Evolutionary conservation across 1,284 basidiomycete genomes (phyloP).

Genomic region (Irpex rosettiformis): DNA sequence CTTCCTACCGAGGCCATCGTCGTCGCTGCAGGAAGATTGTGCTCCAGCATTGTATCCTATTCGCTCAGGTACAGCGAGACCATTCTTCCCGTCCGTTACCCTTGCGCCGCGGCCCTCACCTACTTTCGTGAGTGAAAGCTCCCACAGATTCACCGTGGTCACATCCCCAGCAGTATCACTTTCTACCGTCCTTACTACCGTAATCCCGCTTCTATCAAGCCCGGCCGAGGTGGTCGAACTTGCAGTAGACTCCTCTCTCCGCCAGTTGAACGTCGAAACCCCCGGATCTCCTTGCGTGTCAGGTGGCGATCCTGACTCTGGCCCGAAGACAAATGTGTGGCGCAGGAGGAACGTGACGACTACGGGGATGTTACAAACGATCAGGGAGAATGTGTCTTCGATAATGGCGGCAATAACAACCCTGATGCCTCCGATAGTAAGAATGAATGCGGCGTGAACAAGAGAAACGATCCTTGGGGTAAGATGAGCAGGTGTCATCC

Average conservation of each 20-base stretch:
- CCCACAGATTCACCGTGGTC: constrained; percentile 13
- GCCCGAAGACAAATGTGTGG: neutral
- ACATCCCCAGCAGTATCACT: constrained; percentile 9
- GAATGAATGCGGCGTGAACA: constrained; percentile 36
- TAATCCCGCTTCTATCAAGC: neutral
- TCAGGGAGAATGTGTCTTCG: constrained; percentile 37
- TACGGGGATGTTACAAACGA: constrained; percentile 40
- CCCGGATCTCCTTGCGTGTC: neutral
- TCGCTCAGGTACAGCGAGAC: no score
- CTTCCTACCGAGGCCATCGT: no score
- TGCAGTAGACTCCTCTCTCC: constrained; percentile 10
- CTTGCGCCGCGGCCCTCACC: no score
- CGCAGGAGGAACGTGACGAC: constrained; percentile 31
- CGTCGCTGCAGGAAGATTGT: no score
- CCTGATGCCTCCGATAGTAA: constrained; percentile 28
- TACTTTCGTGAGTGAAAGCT: neutral
- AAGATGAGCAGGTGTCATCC: neutral
- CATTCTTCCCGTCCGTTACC: no score
- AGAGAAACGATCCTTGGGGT: constrained; percentile 32
- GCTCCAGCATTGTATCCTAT: no score
- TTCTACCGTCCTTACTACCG: neutral
- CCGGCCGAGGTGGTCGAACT: neutral
- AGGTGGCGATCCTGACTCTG: neutral
- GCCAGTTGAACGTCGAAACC: constrained; percentile 5
- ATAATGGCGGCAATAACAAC: constrained; percentile 38